Conservation (phyloP, 2,329 filamentous ascomycete genomes). For the Cyphellophora attinorum region DNA sequence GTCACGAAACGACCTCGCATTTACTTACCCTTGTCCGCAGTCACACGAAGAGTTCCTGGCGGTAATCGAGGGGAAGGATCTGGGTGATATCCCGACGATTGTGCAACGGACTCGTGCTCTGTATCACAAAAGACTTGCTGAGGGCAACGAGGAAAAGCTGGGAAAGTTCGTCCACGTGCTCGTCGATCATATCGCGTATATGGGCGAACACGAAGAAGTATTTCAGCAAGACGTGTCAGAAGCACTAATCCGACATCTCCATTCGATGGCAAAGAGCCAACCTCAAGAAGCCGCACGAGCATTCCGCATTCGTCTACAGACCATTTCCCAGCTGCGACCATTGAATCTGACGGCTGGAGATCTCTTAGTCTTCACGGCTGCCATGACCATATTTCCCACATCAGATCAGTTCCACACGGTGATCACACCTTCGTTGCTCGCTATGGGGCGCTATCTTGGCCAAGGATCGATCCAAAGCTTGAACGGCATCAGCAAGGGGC, state of each 20-base stretch:
- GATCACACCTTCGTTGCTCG: constrained; percentile 77
- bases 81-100: constrained; percentile 62
- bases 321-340: constrained; percentile 41
- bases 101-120: constrained; percentile 83
- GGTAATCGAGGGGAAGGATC: constrained; percentile 51
- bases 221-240: constrained; percentile 56
- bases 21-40: constrained; percentile 76
- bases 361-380: constrained; percentile 70
- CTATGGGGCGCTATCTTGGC: constrained; percentile 74
- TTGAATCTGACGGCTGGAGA: constrained; percentile 57
- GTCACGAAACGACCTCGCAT: constrained; percentile 54
- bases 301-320: constrained; percentile 63
- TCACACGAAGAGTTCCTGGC: constrained; percentile 64
- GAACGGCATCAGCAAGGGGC: constrained; percentile 61
- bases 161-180: constrained; percentile 41
- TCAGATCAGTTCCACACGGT: constrained; percentile 97
- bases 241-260: constrained; percentile 75
- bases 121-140: constrained; percentile 80
- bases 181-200: constrained; percentile 48
- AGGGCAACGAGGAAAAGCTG: constrained; percentile 77
- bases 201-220: constrained; percentile 35
- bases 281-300: constrained; percentile 66
- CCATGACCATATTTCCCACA: constrained; percentile 80
- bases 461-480: constrained; percentile 60
- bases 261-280: constrained; percentile 83